These are phyloP conservation scores for Cadophora sp. DNA, from an alignment of 2,329 filamentous ascomycete species.

Conservation along the genomic window DNA sequence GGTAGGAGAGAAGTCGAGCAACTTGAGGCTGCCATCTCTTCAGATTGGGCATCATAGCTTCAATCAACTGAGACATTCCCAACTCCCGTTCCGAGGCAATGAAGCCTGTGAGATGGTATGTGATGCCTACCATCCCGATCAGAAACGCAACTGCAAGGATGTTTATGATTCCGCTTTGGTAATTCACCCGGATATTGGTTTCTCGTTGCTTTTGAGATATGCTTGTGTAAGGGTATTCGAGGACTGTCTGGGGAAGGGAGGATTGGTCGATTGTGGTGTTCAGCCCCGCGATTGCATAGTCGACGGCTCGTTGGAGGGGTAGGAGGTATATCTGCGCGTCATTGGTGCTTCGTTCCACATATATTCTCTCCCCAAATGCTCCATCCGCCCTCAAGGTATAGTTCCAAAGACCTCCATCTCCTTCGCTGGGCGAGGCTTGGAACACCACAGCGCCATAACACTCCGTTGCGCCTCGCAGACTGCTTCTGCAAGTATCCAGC, in stretches of 20 bases:
- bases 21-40: conserved; percentile 78
- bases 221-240: conserved; percentile 80
- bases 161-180: conserved; percentile 76
- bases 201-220: conserved; percentile 71
- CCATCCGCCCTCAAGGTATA: conserved; percentile 84
- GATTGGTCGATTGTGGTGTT: conserved; percentile 51
- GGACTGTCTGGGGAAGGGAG: conserved; percentile 52
- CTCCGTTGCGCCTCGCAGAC: conserved; percentile 68
- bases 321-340: conserved; percentile 79
- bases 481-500: conserved; percentile 66
- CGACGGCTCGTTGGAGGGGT: conserved; percentile 80
- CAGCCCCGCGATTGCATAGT: conserved; percentile 70
- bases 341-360: conserved; percentile 70
- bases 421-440: conserved; percentile 76
- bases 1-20: conserved; percentile 78
- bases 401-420: conserved; percentile 74
- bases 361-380: conserved; percentile 68
- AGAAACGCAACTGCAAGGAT: conserved; percentile 82
- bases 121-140: conserved; percentile 79
- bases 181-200: conserved; percentile 69
- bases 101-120: conserved; percentile 86
- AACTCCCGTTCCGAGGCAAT: conserved; percentile 85
- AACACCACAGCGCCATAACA: conserved; percentile 81
- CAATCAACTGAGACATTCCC: conserved; percentile 87
- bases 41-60: conserved; percentile 87